A percentile compares a stretch with the other conserved stretches of the same genome.
phyloP scores from a whole-genome alignment of 495 filamentous ascomycete species.

The Daldinia loculata region DNA sequence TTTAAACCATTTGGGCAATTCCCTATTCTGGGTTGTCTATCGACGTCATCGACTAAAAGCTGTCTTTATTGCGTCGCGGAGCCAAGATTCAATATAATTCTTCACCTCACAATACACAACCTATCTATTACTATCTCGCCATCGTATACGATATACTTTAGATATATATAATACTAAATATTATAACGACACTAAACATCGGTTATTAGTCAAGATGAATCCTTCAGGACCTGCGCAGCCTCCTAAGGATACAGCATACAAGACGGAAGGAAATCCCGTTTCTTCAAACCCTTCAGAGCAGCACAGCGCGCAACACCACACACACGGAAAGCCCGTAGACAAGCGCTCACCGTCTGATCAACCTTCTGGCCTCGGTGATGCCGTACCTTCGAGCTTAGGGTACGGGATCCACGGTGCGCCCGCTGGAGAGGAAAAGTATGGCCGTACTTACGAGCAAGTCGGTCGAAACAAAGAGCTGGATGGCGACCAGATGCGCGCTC shows the following conservation, averaged over 20 bases:
- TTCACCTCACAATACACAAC: not conserved
- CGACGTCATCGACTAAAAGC: slow-evolving; percentile 35
- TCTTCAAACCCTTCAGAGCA: slow-evolving; percentile 60
- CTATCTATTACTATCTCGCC: not conserved
- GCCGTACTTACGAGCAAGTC: slow-evolving; percentile 43
- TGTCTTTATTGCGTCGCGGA: slow-evolving; percentile 27
- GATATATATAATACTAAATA: not conserved
- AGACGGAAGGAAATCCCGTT: slow-evolving; percentile 59
- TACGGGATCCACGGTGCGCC: slow-evolving; percentile 50
- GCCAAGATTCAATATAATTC: not conserved
- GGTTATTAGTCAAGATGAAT: slow-evolving; percentile 37
- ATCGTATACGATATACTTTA: not conserved
- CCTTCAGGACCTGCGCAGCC: slow-evolving; percentile 58
- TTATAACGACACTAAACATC: not conserved
- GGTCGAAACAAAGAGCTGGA: slow-evolving; percentile 59
- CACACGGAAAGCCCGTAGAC: slow-evolving; percentile 39
- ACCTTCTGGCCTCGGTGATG: slow-evolving; percentile 32
- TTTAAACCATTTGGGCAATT: slow-evolving; percentile 6
- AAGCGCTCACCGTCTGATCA: slow-evolving; percentile 40
- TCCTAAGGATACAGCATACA: slow-evolving; percentile 60
- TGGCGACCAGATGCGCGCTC: slow-evolving; percentile 59
- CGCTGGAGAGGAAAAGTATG: slow-evolving; percentile 34
- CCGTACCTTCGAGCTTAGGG: slow-evolving; percentile 48
- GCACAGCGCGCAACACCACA: slow-evolving; percentile 43
- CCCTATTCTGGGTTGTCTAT: slow-evolving; percentile 1